Base-by-base conservation (phyloP, 805 yeast species). In the Hanseniaspora jakobsenii region DNA sequence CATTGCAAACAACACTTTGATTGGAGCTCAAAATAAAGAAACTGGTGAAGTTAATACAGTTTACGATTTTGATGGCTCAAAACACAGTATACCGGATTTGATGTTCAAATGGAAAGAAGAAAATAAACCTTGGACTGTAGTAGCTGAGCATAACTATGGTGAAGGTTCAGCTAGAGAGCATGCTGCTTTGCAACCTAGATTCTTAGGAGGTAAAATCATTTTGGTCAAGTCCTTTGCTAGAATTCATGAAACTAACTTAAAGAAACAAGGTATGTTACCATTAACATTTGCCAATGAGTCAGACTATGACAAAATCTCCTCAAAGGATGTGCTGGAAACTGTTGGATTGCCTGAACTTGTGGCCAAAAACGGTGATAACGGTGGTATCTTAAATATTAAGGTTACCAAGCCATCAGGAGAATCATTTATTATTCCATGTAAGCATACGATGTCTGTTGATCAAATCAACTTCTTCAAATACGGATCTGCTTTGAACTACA, bases 101-200 rank as follows among this genome's bases (percentile, higher is more conserved):
- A 91, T 91, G 95, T 81, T 78, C 64, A 82, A 82, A 63, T 91
- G 96, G 96, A 87, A 89, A 62, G 68, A 76, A 41, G 91, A 84
- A 49, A 54, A 64, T 14, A 73, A 81, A 54, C 91, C 93, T 17
- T 89, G 98, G 98, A 72, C 77, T 52, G 96, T 91, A 36, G 81
- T 91, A 51, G 97, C 96, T 44, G 98, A 91, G 63, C 95, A 91
- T 61, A 89, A 89, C 66, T 91, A 89, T 59, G 98, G 98, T 66
- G 98, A 89, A 69, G 98, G 98, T 56, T 87, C 96, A 39, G 96
- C 98, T 26, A 82, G 98, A 73, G 98, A 89, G 64, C 98, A 89
- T 58, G 98, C 98, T 36, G 97, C 97, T 13, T 70, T 91, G 53
- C 84, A 91, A 27, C 98, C 97, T 47, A 75, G 93, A 65, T 91